These are phyloP conservation scores for Gynochthodes officinalis DNA, from an alignment of 257 asterid species.

Conservation along the genomic window DNA sequence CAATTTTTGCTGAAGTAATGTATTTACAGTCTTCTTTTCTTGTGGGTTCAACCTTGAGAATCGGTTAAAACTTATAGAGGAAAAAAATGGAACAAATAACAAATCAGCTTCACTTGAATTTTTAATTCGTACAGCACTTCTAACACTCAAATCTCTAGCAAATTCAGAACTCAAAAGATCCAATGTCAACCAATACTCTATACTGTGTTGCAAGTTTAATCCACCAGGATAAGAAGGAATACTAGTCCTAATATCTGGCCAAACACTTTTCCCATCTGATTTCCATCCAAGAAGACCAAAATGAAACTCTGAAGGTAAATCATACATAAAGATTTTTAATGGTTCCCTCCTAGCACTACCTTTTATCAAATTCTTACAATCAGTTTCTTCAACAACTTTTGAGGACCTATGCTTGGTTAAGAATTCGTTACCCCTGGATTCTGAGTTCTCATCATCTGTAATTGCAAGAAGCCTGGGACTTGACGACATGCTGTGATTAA, in stretches of 20 bases:
- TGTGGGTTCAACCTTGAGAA: constrained; percentile 49
- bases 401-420: constrained; percentile 3
- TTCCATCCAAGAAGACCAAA: constrained; percentile 73
- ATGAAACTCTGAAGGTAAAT: constrained; percentile 80
- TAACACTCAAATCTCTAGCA: constrained; percentile 30
- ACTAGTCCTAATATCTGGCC: constrained; percentile 66
- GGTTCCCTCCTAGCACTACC: constrained; percentile 39
- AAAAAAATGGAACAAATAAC: constrained; percentile 81
- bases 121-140: constrained; percentile 56
- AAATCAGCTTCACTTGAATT: constrained; percentile 92
- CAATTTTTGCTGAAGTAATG: constrained; percentile 63
- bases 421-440: neutral
- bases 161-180: constrained; percentile 71
- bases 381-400: constrained; percentile 17
- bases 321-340: constrained; percentile 85
- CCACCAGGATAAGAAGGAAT: constrained; percentile 90
- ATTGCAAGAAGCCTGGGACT: constrained; percentile 39
- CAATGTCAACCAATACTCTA: constrained; percentile 88
- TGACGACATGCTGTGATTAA: constrained; percentile 45
- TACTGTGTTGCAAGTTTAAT: constrained; percentile 87
- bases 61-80: constrained; percentile 78
- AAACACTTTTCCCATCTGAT: constrained; percentile 40
- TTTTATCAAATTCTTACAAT: constrained; percentile 16
- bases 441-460: constrained; percentile 22
- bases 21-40: constrained; percentile 44